These are phyloP conservation scores for Clitoria ternatea DNA, from an alignment of 306 rosid species.

Conservation along the genomic window DNA sequence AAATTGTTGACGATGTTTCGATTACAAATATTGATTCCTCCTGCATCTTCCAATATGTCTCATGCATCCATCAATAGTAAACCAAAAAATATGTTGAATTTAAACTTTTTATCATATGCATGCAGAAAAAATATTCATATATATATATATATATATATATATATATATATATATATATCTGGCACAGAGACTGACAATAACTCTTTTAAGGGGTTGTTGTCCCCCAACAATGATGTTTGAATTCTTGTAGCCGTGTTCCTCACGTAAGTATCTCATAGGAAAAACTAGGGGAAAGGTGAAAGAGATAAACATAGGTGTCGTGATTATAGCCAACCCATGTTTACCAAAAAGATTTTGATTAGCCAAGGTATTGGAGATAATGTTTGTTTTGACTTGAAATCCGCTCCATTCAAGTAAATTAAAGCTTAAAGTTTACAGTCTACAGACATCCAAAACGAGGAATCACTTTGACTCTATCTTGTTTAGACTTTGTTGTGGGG, in stretches of 20 bases:
- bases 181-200: no score
- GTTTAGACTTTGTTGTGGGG: neutral
- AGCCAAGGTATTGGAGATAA: neutral
- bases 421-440: neutral
- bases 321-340: constrained; percentile 10
- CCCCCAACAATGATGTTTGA: neutral
- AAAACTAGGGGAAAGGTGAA: neutral
- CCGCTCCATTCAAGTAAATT: neutral
- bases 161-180: no score
- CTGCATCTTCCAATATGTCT: neutral
- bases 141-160: no score
- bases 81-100: no score
- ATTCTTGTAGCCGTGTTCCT: neutral
- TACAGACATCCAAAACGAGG: neutral
- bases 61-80: neutral
- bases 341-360: neutral
- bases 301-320: constrained; percentile 20
- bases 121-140: no score
- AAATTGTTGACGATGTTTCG: neutral
- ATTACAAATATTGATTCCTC: neutral
- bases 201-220: no score
- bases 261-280: neutral
- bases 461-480: neutral
- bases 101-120: no score
- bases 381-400: neutral